Evolutionary conservation across 2,329 filamentous ascomycete species (phyloP).

Genomic region (Thielaviopsis cerberus): DNA sequence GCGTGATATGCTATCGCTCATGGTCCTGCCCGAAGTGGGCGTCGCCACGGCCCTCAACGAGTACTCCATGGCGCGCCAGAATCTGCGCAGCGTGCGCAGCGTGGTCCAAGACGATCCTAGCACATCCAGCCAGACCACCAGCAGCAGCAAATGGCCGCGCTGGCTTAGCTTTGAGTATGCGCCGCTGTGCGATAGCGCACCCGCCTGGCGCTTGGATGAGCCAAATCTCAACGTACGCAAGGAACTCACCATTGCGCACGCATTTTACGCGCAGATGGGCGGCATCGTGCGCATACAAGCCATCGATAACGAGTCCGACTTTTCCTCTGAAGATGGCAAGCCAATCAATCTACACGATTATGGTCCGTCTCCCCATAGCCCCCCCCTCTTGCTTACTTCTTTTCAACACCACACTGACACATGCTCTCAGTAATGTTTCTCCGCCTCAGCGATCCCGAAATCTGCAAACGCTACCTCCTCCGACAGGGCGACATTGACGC

Average conservation of each 20-base stretch:
- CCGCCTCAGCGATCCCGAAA: background rate
- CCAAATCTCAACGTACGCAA: background rate
- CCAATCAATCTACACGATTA: background rate
- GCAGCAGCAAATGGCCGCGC: background rate
- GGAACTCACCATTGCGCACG: background rate
- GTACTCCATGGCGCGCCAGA: too few species aligned
- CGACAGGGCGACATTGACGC: slow-evolving; percentile 17
- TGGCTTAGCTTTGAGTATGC: too few species aligned
- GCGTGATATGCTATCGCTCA: too few species aligned
- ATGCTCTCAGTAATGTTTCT: background rate
- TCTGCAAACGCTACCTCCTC: slow-evolving; percentile 5
- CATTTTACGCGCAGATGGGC: background rate
- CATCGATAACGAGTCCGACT: too few species aligned
- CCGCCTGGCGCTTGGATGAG: background rate
- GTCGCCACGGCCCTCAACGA: too few species aligned
- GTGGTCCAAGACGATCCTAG: too few species aligned
- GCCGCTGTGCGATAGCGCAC: background rate
- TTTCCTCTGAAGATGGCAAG: too few species aligned
- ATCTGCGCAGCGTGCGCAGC: too few species aligned
- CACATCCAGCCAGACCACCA: too few species aligned
- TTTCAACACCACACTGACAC: too few species aligned
- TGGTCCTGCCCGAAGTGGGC: too few species aligned
- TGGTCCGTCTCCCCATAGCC: background rate
- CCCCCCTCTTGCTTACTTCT: too few species aligned
- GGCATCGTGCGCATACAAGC: background rate